Base-by-base conservation (phyloP, 371 early-diverging fungal species). In the Batrachochytrium dendrobatidis region DNA sequence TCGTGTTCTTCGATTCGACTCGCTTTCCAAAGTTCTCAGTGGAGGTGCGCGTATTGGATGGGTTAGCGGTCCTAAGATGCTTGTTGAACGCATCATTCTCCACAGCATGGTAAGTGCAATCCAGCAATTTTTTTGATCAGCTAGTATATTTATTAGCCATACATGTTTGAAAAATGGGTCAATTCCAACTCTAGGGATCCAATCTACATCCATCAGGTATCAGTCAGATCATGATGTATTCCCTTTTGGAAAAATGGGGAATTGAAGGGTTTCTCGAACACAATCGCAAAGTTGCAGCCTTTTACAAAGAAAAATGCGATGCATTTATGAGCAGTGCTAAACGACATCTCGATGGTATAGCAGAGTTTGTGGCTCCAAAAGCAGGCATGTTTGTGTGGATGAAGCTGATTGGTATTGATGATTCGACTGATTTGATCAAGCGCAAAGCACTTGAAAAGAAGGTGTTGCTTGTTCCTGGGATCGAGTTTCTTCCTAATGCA, bases 301-400 rank as follows among this genome's bases (percentile, higher is more conserved):
- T 75, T 53, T 90, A 90, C 67, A 58, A 74, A 31, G 59, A 75
- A n/a, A 83, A 82, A 50, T 75, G 85, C n/a, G 80, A 86, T 44
- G 56, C 68, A 30, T 86, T 92, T 56, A 66, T 82, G 26, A 62
- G 68, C 10, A 68, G 72, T 53, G 75, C 84, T 4, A 70, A 83
- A 34, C 76, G 75, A 53, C 71, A 82, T 20, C 56, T 87, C 68
- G 68, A 63, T 8, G 87, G 84, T 0, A 61, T 79, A 24, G 89
- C 85, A 17, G 83, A 82, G 35, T 87, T 85, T 84, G 71, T 65
- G 12, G 76, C 75, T 1, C 90, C 92, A 22, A 66, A 73, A 52
- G 87, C 87, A 12, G 76, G 79, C 44, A 92, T 92, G 91, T 92
- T 92, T 72, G 72, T 89, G 8, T 92, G 92, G 92, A 63, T 91